These are phyloP conservation scores for Leccinum rimulosum DNA, from an alignment of 768 basidiomycete genomes.

Conservation along the genomic window DNA sequence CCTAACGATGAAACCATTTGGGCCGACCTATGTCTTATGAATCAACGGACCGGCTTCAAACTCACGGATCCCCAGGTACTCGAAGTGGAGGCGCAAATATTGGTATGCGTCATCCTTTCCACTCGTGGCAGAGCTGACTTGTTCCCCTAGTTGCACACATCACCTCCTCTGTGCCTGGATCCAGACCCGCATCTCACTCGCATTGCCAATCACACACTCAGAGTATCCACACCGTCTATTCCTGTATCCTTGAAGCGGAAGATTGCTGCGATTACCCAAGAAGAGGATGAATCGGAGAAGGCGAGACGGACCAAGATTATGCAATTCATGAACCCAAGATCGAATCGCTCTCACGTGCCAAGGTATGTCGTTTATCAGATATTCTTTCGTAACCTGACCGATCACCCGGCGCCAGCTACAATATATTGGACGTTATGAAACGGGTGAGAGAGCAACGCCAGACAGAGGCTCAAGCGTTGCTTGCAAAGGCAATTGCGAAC, in stretches of 20 bases:
- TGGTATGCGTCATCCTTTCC: constrained; percentile 44
- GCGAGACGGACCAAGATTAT: constrained; percentile 71
- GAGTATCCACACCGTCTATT: constrained; percentile 70
- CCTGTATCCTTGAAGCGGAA: constrained; percentile 78
- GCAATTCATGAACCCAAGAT: constrained; percentile 72
- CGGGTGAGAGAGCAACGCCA: constrained; percentile 28
- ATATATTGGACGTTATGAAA: constrained; percentile 52
- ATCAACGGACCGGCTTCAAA: constrained; percentile 50
- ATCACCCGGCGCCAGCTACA: constrained; percentile 41
- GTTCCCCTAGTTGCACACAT: constrained; percentile 59
- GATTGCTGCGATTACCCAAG: constrained; percentile 63
- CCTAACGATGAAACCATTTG: constrained; percentile 77
- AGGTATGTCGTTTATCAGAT: constrained; percentile 38
- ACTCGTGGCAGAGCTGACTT: constrained; percentile 7
- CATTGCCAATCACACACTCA: constrained; percentile 69
- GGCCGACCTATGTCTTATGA: constrained; percentile 73
- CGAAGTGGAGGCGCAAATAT: constrained; percentile 68
- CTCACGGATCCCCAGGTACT: constrained; percentile 75
- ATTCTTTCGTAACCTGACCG: constrained; percentile 2
- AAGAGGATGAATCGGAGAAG: constrained; percentile 75
- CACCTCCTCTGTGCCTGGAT: constrained; percentile 74
- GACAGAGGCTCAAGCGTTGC: constrained; percentile 20
- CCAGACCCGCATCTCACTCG: constrained; percentile 76
- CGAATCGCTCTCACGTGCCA: constrained; percentile 43
- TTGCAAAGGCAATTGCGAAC: constrained; percentile 29